Evolutionary conservation across 176 grass and related monocot genomes (phyloP).

Genomic region (Alopecurus myosuroides): DNA sequence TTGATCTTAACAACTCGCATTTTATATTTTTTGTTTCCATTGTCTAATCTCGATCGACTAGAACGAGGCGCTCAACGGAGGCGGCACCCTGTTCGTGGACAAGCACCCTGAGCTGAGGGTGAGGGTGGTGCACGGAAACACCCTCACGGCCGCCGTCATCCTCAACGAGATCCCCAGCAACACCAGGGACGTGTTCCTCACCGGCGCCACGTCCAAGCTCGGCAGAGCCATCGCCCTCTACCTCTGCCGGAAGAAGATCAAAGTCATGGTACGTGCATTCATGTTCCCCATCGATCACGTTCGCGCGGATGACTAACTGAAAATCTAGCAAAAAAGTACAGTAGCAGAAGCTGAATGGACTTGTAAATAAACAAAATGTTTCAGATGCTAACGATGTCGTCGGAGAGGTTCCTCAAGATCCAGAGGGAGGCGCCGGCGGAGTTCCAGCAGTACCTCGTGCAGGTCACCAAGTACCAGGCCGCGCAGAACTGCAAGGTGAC

Average conservation of each 20-base stretch:
- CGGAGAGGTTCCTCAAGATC: conserved; percentile 72
- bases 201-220: conserved; percentile 91
- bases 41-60: neutral
- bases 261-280: conserved; percentile 48
- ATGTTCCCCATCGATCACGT: neutral
- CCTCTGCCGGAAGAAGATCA: conserved; percentile 72
- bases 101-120: conserved; percentile 76
- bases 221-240: conserved; percentile 87
- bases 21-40: neutral
- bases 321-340: neutral
- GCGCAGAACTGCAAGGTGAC: conserved; percentile 73
- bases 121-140: conserved; percentile 94
- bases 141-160: conserved; percentile 88
- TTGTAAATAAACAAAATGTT: neutral
- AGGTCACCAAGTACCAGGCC: conserved; percentile 81
- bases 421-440: conserved; percentile 70
- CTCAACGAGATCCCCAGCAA: conserved; percentile 81
- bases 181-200: conserved; percentile 74
- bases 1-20: neutral
- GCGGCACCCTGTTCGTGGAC: conserved; percentile 73
- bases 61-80: conserved; percentile 89
- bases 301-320: neutral
- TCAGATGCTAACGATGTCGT: conserved; percentile 80
- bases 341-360: neutral
- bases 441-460: conserved; percentile 70